These are phyloP conservation scores for Ramaria sp. DNA, from an alignment of 768 basidiomycete genomes.

Conservation along the genomic window DNA sequence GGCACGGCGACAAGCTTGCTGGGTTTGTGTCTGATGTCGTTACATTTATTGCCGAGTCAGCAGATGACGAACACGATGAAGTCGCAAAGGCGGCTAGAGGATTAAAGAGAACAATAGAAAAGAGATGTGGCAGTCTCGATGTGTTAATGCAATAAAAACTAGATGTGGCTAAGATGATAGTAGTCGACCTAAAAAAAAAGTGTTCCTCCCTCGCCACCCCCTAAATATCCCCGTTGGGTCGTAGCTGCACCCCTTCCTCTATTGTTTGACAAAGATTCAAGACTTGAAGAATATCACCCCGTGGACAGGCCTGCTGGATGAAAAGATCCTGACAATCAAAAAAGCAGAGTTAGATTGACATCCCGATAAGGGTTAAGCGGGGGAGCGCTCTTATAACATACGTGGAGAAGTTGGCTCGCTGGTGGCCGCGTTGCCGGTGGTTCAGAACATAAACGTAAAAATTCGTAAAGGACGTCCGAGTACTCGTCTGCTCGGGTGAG, in stretches of 20 bases:
- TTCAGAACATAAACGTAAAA: slow-evolving; percentile 55
- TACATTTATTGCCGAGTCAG: slow-evolving; percentile 78
- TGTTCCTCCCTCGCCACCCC: too few relatives aligned
- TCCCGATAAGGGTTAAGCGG: background rate
- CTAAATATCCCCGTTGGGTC: background rate
- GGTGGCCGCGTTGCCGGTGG: slow-evolving; percentile 44
- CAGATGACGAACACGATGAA: slow-evolving; percentile 79
- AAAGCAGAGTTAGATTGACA: background rate
- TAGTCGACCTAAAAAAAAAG: background rate
- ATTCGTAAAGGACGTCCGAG: slow-evolving; percentile 63
- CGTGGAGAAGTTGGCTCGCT: slow-evolving; percentile 47
- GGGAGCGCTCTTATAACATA: too few relatives aligned
- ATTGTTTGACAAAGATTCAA: slow-evolving; percentile 58
- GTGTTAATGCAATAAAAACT: slow-evolving; percentile 16
- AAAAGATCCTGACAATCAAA: slow-evolving; percentile 40
- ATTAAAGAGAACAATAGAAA: slow-evolving; percentile 63
- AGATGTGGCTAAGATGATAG: background rate
- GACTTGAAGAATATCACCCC: slow-evolving; percentile 53
- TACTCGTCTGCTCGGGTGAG: slow-evolving; percentile 46
- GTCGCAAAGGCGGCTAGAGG: slow-evolving; percentile 61
- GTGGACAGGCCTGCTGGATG: slow-evolving; percentile 57
- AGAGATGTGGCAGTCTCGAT: slow-evolving; percentile 48
- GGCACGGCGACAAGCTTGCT: slow-evolving; percentile 62
- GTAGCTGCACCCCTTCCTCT: slow-evolving; percentile 30
- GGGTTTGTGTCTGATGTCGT: slow-evolving; percentile 74